Base-by-base conservation (phyloP, 2,329 filamentous ascomycete genomes). In the Geosmithia morbida region DNA sequence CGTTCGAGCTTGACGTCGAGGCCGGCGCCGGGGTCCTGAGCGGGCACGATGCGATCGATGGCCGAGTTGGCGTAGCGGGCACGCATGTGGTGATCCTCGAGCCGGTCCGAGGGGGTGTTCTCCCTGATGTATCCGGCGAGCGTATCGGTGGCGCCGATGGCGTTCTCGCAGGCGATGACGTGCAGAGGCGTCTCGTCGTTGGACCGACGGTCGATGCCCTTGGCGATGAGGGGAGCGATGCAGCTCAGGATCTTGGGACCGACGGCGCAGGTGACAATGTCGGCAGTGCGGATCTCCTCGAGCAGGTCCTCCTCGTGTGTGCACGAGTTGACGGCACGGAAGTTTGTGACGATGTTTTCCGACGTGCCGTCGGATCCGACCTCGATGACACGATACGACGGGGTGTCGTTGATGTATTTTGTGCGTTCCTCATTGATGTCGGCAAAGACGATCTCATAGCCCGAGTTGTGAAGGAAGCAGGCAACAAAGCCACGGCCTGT, bases 91-190 rank as follows among this genome's bases (percentile, higher is more conserved):
- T 94, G 79, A 55, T 79, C 74, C 16, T 75, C 74, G 44, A 88
- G 72, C 47, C 82, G 80, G 45, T 81, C 71, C 40, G 77, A 67
- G 18, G 78, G 71, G 42, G 88, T 86, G 70, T 92, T 83, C 56
- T 81, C 71, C 64, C 83, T 84, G 71, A 94, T 94, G 72, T 84
- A 81, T 41, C 75, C 77, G 54, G 84, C 86, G 46, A 96, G 83
- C 40, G 85, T 87, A 61, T 92, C 86, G 45, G 92, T 97, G 58
- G 88, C 92, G 54, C 87, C 87, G 61, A 97, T 96, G 62, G 87
- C 87, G 66, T 98, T 98, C 72, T 98, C 92, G 67, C 92, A 98
- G 49, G 92, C 92, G 67, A 98, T 95, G 61, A 98, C 86, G 19
- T 89, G 81, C 41, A 97, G 67, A 7, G 90, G 89, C 52, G 76